Conservation (phyloP, 2,329 filamentous ascomycete genomes). For the Trichoderma guizhouense region DNA sequence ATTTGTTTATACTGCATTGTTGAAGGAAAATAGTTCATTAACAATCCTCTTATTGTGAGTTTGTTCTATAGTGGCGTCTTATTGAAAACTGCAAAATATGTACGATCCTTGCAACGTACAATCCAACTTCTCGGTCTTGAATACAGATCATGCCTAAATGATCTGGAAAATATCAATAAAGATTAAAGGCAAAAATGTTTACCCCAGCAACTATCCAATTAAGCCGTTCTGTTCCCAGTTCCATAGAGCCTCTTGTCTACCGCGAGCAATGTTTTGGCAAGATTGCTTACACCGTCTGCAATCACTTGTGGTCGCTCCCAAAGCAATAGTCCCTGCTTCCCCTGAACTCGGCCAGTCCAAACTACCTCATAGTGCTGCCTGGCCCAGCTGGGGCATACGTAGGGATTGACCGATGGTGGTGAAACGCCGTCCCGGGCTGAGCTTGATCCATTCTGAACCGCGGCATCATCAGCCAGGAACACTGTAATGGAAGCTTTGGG, state of each 20-base stretch:
- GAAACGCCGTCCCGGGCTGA: constrained; percentile 9
- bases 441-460: constrained; percentile 16
- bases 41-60: neutral
- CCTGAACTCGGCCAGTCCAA: constrained; percentile 37
- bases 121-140: neutral
- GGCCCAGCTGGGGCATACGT: constrained; percentile 50
- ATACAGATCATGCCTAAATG: neutral
- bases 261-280: constrained; percentile 40
- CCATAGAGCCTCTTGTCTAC: constrained; percentile 38
- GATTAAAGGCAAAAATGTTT: constrained; percentile 22
- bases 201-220: constrained; percentile 34
- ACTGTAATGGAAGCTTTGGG: constrained; percentile 47
- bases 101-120: neutral
- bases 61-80: neutral
- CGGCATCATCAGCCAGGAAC: constrained; percentile 38
- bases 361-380: constrained; percentile 43
- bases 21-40: neutral
- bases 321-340: constrained; percentile 43
- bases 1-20: neutral
- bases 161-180: neutral
- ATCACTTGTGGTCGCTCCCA: constrained; percentile 50
- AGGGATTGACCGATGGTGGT: constrained; percentile 22
- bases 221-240: constrained; percentile 27
- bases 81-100: neutral
- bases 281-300: constrained; percentile 37